Base-by-base conservation (phyloP, 164 flowering plant genomes). In the Houttuynia cordata region DNA sequence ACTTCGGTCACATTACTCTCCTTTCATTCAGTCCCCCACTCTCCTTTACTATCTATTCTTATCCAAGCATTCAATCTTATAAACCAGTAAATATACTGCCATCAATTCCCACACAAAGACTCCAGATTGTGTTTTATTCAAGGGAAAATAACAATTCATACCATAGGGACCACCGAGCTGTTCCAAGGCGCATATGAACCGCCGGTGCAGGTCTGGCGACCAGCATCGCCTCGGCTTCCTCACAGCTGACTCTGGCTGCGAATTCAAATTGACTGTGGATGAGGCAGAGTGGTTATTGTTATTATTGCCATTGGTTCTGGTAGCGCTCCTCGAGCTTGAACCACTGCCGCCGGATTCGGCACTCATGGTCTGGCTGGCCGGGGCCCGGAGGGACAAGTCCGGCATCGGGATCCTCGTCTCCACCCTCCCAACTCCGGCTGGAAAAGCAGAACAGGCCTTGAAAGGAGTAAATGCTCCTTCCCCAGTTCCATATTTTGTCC, bases 111-210 rank as follows among this genome's bases (percentile, higher is more conserved):
- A 45, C 49, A 45, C 0, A 12, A 12, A 45, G 49, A 45, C 49
- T 45, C 17, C 49, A 3, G 17, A 12, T 45, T 17, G 3, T 45
- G 17, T 45, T 45, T 14, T 12, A 45, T 10, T n/a, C 49, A 14
- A 12, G 12, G 14, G 12, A 30, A 30, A 30, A 30, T 2, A 30
- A 6, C 37, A 30, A 30, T 30, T 8, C 65, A 53, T 34, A 93
- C 98, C 96, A 77, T 83, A 85, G 10, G 87, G 66, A 50, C 98
- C 97, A 25, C 98, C 97, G 56, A 93, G 86, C 57, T 90, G 80
- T 45, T 88, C 82, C 69, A 93, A 75, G 40, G 94, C 92, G 70
- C 58, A 75, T 22, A 86, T 81, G 51, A 93, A 93, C 7, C 87
- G 73, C n/a, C 86, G 68, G 65, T 93, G 98, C 72, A 93, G 71